These are phyloP conservation scores for Talaromyces borbonicus DNA, from an alignment of 495 filamentous ascomycete genomes.

Conservation along the genomic window DNA sequence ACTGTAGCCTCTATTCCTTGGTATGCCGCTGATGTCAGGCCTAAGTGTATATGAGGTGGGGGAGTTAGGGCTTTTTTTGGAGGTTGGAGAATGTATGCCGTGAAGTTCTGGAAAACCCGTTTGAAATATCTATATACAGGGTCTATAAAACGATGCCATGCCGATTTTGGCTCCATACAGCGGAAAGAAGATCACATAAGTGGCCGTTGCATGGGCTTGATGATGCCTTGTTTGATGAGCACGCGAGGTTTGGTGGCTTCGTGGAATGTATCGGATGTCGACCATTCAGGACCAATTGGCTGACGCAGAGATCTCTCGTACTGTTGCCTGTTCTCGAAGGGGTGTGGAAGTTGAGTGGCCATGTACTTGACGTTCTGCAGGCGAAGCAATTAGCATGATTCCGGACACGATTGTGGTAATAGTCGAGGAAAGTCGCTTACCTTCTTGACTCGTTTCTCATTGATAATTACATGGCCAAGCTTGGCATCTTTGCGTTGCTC, in stretches of 20 bases:
- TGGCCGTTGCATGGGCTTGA: slow-evolving; percentile 79
- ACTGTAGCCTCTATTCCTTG: too few species aligned
- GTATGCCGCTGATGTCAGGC: too few species aligned
- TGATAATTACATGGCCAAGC: slow-evolving; percentile 79
- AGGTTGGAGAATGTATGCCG: too few species aligned
- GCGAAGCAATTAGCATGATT: slow-evolving; percentile 2
- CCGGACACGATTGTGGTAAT: neutral
- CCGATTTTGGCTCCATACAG: too few species aligned
- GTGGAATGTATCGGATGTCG: slow-evolving; percentile 89
- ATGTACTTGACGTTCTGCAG: slow-evolving; percentile 76
- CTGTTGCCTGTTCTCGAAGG: slow-evolving; percentile 75
- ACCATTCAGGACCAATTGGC: slow-evolving; percentile 90
- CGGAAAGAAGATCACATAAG: slow-evolving; percentile 43
- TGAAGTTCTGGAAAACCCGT: too few species aligned
- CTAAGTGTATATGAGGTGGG: too few species aligned
- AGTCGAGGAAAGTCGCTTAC: slow-evolving; percentile 25
- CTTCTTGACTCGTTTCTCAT: slow-evolving; percentile 86
- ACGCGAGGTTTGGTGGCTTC: slow-evolving; percentile 81
- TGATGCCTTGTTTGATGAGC: slow-evolving; percentile 85
- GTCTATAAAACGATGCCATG: too few species aligned
- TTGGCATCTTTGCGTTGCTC: slow-evolving; percentile 73
- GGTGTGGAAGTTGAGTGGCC: slow-evolving; percentile 70
- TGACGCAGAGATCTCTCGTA: slow-evolving; percentile 84
- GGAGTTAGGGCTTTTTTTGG: too few species aligned
- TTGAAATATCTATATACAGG: too few species aligned